Base-by-base conservation (phyloP, 2,329 filamentous ascomycete species). In the Pseudogymnoascus sp. region DNA sequence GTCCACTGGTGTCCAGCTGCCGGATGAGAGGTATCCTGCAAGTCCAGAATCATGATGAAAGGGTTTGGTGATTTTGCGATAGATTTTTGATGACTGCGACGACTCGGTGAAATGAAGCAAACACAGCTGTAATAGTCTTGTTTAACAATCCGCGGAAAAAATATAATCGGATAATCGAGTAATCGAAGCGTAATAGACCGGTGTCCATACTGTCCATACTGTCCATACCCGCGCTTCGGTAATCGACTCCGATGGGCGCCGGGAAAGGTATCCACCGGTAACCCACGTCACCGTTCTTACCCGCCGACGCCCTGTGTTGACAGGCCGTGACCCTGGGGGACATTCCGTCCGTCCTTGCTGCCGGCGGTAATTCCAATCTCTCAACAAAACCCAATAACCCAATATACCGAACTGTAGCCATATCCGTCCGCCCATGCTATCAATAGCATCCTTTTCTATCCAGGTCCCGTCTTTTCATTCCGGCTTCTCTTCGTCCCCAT, bases 321-420 rank as follows among this genome's bases (percentile, higher is more conserved):
- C 47, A 53, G 47, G 47, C 47, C 47, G 47, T 53, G 47, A 53
- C 47, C 47, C 31, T 53, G 47, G 47, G 47, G 47, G 47, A 53
- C 47, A 53, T 53, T 19, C 21, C 24, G 10, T 50, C 44, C 29
- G 6, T 8, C 47, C 47, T 6, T 29, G 4, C 7, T 29, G 7
- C 26, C 26, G 26, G 26, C 26, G 26, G 26, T 29, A 29, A 29
- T 29, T 7, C 26, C 47, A 53, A 53, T 33, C 26, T 53, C 47
- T 53, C 47, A 53, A 53, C 47, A 47, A 53, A 33, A 29, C 29
- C 31, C 11, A 11, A 11, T 11, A 33, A 4, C n/a, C 26, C 26
- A 31, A 53, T n/a, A 53, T 4, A 33, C 47, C 47, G 47, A 53
- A 31, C 26, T 33, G 47, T 53, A 53, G 47, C 47, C 47, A 53